Percentiles rank a stretch among this genome's conserved stretches.
phyloP scores from a whole-genome alignment of 2,329 filamentous ascomycete genomes.

The Penicillium crustosum region DNA sequence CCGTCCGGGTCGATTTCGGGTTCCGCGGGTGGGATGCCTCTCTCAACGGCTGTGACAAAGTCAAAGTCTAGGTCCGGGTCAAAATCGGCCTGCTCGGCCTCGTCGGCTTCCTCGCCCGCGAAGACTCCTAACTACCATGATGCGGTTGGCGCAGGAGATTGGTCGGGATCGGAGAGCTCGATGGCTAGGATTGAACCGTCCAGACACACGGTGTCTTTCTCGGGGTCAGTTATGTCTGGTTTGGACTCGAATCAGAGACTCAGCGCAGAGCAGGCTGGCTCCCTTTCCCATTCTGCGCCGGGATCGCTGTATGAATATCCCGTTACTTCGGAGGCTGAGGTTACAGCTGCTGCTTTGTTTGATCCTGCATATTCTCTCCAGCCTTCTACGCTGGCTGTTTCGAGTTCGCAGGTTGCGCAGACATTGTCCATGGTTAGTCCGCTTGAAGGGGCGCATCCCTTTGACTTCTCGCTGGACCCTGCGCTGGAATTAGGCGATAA shows the following conservation, averaged over 20 bases:
- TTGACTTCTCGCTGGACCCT: conserved; percentile 25
- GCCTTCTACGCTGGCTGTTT: conserved; percentile 9
- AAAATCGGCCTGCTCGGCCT: conserved; percentile 7
- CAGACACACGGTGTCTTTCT: neutral
- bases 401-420: conserved; percentile 7
- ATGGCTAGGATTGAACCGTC: neutral
- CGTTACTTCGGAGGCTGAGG: conserved; percentile 1
- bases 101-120: neutral
- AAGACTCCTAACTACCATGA: conserved; percentile 3
- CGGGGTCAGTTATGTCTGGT: neutral
- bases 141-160: conserved; percentile 11
- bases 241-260: neutral
- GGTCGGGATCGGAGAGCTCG: conserved; percentile 23
- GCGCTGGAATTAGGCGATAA: conserved; percentile 14
- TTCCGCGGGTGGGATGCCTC: neutral
- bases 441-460: conserved; percentile 19
- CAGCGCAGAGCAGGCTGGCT: neutral
- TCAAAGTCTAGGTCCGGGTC: conserved; percentile 18
- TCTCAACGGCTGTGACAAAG: neutral
- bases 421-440: conserved; percentile 19
- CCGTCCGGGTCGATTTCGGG: neutral
- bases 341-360: conserved; percentile 3
- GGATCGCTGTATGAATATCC: conserved; percentile 14
- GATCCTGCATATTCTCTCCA: conserved; percentile 22
- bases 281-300: conserved; percentile 12